Conservation (phyloP, 176 grass and related monocot species). For the Cenchrus purpureus region DNA sequence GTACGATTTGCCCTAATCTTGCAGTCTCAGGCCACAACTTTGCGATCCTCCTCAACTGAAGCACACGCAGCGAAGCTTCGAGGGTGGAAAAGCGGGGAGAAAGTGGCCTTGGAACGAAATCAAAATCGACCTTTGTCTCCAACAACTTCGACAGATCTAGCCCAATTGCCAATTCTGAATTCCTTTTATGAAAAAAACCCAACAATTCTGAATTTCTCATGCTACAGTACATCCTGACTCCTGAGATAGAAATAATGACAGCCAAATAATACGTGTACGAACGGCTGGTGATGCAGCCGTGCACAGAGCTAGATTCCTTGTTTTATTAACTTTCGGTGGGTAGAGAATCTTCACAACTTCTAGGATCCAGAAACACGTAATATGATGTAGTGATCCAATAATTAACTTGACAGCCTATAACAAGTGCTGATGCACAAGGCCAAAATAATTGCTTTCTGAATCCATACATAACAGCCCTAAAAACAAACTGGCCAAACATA, state of each 20-base stretch:
- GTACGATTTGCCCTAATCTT: not conserved
- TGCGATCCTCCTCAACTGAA: not conserved
- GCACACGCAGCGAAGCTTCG: not conserved
- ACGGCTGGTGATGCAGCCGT: not conserved
- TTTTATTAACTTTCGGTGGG: too few relatives aligned
- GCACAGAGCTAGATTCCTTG: not conserved
- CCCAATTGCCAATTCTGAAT: not conserved
- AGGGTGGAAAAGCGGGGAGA: not conserved
- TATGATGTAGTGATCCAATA: not conserved
- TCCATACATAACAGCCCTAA: not conserved
- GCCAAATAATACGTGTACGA: not conserved
- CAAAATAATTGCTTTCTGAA: not conserved
- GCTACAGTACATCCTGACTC: not conserved
- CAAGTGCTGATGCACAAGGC: not conserved
- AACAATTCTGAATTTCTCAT: not conserved
- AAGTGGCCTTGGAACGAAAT: slow-evolving; percentile 1
- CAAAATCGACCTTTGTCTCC: not conserved
- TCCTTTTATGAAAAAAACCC: too few relatives aligned
- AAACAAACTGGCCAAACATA: not conserved
- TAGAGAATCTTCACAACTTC: not conserved
- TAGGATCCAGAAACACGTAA: not conserved
- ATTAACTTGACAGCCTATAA: not conserved
- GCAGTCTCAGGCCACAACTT: not conserved
- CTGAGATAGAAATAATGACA: too few relatives aligned
- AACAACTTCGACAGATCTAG: not conserved